A percentile compares a stretch with the other conserved stretches of the same genome.
These are phyloP conservation scores for Flaveria robusta DNA, from an alignment of 129 eudicot genomes.

Conservation along the genomic window DNA sequence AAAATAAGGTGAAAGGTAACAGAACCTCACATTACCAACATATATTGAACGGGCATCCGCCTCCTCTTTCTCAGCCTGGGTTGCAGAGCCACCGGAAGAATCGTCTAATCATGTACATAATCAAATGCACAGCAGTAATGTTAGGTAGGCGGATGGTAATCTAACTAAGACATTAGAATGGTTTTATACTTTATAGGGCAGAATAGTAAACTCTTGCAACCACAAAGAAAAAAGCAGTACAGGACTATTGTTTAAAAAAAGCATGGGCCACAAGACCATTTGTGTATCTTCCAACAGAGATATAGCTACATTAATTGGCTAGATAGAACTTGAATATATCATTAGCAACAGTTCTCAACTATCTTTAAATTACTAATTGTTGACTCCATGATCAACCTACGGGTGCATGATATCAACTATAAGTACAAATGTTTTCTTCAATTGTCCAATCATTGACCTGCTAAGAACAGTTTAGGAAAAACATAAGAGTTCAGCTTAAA, in stretches of 20 bases:
- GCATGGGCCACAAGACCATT: background rate
- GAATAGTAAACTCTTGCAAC: background rate
- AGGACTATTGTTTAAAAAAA: background rate
- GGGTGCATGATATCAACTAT: background rate
- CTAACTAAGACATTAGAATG: slow-evolving; percentile 7
- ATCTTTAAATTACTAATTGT: background rate
- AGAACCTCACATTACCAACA: slow-evolving; percentile 87
- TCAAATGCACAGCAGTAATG: slow-evolving; percentile 13
- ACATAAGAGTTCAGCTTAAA: background rate
- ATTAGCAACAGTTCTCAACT: background rate
- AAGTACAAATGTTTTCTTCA: background rate
- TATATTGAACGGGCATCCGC: slow-evolving; percentile 86
- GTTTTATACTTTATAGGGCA: slow-evolving; percentile 1
- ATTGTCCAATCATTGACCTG: background rate
- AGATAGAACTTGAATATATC: slow-evolving; percentile 8
- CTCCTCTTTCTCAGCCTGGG: slow-evolving; percentile 90
- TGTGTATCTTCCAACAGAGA: slow-evolving; percentile 6
- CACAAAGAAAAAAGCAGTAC: background rate
- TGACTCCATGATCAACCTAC: background rate
- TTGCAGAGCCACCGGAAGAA: slow-evolving; percentile 55
- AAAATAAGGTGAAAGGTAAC: slow-evolving; percentile 28
- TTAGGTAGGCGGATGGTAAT: slow-evolving; percentile 6
- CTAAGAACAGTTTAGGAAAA: background rate
- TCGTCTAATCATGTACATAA: slow-evolving; percentile 50
- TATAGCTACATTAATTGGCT: slow-evolving; percentile 3